Base-by-base conservation (phyloP, 148 eudicot genomes). In the Vaccinium macrocarpon region DNA sequence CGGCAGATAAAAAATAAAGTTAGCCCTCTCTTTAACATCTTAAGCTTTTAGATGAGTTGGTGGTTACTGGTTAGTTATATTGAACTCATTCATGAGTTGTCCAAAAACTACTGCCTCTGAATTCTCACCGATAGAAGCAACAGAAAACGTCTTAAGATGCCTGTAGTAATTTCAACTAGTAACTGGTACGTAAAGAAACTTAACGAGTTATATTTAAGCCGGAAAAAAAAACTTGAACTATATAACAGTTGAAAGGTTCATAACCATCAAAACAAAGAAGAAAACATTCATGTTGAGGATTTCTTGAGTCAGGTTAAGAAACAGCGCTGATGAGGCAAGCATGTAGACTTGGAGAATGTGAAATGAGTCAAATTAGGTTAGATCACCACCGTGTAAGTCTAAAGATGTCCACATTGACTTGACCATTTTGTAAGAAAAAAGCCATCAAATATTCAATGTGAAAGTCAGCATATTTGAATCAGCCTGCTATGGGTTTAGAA, bases 351-450 rank as follows among this genome's bases (percentile, higher is more conserved):
- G 79, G 10, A 46, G 29, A 48, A 48, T 48, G 16, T 75, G 23
- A 50, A 51, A 50, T 21, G 56, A 10, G 27, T 76, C 8, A 10
- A 27, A 52, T 81, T 64, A 25, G 68, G 38, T 38, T 62, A n/a
- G 23, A 62, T 81, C 15, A 12, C 21, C 83, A 80, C 71, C 82
- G 35, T 21, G 82, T 9, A 80, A 38, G 42, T 42, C 10, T 19
- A 76, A 46, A 46, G 42, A 72, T 38, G 21, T 72, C 50, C 29
- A 2, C 6, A 23, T 64, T 2, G 70, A 5, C 4, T 2, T 71
- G 75, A 71, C n/a, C 23, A 27, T 32, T 29, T 10, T 71, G 42
- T 16, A 71, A 71, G 46, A 32, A 2, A 32, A 32, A 49, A 3
- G 75, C 18, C 25, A 64, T 64, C 70, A 29, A 46, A 78, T 13